phyloP scores from a whole-genome alignment of 2,329 filamentous ascomycete genomes.

The Alternaria atra region DNA sequence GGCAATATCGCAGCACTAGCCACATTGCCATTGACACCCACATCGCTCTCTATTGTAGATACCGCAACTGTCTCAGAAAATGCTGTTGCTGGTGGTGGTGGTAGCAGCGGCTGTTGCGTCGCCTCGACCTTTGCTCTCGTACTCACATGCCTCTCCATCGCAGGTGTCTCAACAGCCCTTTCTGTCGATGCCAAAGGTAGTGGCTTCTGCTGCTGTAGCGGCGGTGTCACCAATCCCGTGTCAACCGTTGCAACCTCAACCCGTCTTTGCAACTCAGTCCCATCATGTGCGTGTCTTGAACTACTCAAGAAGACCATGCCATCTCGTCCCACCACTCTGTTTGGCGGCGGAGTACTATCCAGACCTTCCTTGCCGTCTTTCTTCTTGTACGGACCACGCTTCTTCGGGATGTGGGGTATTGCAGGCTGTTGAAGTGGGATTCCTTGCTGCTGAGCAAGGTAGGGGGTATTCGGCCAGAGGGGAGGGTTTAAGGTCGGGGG shows the following conservation, averaged over 20 bases:
- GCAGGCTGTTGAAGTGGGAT: background rate
- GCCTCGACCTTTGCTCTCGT: background rate
- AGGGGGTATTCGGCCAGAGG: background rate
- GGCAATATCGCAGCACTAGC: background rate
- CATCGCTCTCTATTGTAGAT: background rate
- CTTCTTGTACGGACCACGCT: constrained; percentile 5
- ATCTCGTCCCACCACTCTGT: background rate
- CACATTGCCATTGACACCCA: background rate
- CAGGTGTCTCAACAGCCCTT: background rate
- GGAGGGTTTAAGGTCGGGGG: background rate
- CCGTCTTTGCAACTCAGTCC: background rate
- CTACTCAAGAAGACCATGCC: background rate
- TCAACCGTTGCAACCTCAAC: background rate
- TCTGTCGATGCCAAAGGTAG: background rate
- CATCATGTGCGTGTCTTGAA: background rate
- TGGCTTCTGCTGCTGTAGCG: background rate
- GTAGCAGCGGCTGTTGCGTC: background rate
- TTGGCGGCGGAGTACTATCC: background rate
- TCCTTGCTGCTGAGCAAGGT: background rate
- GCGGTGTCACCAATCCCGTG: background rate
- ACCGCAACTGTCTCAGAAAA: background rate
- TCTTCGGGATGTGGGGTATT: background rate
- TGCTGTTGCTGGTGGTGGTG: background rate
- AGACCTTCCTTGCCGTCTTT: background rate
- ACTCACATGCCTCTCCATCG: background rate